Base-by-base conservation (phyloP, 495 filamentous ascomycete species). In the Trichoderma virens region DNA sequence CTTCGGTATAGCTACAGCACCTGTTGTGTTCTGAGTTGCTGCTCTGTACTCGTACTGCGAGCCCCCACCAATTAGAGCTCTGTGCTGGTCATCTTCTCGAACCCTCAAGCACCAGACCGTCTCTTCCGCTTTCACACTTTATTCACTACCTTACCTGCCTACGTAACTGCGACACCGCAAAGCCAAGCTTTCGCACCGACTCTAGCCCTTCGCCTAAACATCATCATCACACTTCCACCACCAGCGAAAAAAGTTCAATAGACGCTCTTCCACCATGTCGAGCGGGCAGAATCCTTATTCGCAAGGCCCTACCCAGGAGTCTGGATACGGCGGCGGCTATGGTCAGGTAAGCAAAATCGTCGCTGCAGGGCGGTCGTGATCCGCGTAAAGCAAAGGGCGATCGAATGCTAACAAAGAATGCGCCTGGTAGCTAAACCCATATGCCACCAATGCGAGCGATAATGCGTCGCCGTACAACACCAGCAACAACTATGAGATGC, bases 231-330 rank as follows among this genome's bases (percentile, higher is more conserved):
- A 28, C 23, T 7, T 25, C n/a, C 45, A 5, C n/a, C 45, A 28
- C 25, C 20, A 1, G 11, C 23, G 25, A 14, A 56, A 27, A 25
- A 25, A 28, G 5, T 13, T 11, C 25, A n/a, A 8, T 18, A 30
- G 20, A 18, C n/a, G 13, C 62, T 59, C 59, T 65, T 66, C 69
- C 69, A 70, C 60, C 65, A 82, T 82, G 79, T 79, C 78, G 60
- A 76, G 79, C 65, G 67, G 68, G 30, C 71, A 72, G 60, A 75
- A 72, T 65, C 76, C 74, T 35, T 82, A 82, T 69, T 72, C 73
- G 41, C 74, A 80, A 68, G 76, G 70, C 31, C 75, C 81, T 2
- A 31, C 65, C 35, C 74, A 73, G 38, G 77, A 81, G 67, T 16
- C 61, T 4, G 61, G 34, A 14, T 27, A 62, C n/a, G 43, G 5